A percentile compares a stretch with the other conserved stretches of the same genome.
Conservation (phyloP, 345 rosid genomes). For the Aurinia saxatilis region DNA sequence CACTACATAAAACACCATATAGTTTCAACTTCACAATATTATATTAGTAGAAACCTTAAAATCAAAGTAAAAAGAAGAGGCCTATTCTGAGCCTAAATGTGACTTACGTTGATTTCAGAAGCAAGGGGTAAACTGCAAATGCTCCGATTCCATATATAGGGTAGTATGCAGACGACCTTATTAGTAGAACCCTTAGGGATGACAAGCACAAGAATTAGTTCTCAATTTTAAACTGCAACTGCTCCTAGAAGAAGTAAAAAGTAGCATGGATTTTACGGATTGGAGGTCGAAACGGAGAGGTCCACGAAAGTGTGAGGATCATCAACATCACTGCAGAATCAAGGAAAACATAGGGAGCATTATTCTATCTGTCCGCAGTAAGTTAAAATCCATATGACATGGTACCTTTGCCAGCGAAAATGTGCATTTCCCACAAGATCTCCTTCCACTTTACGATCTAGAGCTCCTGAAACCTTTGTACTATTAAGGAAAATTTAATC, state of each 20-base stretch:
- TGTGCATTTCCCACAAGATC: constrained; percentile 55
- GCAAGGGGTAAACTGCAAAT: constrained; percentile 61
- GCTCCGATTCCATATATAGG: constrained; percentile 80
- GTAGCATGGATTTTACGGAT: constrained; percentile 48
- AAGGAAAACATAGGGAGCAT: not conserved
- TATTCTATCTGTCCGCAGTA: not conserved
- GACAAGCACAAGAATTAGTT: constrained; percentile 15
- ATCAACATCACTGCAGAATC: constrained; percentile 58
- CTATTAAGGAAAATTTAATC: constrained; percentile 19
- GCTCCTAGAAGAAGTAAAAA: not conserved
- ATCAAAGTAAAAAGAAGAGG: not conserved
- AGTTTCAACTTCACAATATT: no score
- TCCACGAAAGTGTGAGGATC: constrained; percentile 95
- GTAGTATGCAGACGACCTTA: constrained; percentile 65
- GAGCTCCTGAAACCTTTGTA: constrained; percentile 62
- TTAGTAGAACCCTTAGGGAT: constrained; percentile 44
- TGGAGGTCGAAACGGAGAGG: constrained; percentile 64
- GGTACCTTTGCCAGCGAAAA: constrained; percentile 84
- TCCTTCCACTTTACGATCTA: constrained; percentile 52
- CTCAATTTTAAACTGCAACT: not conserved
- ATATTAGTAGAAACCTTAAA: no score
- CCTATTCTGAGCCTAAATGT: not conserved
- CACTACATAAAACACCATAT: constrained; percentile 22
- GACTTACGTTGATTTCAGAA: constrained; percentile 46
- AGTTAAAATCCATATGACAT: not conserved